A percentile compares a stretch with the other conserved stretches of the same genome.
Evolutionary conservation across 352 stramenopile species (phyloP).

Genomic region (Phytophthora hibernalis): DNA sequence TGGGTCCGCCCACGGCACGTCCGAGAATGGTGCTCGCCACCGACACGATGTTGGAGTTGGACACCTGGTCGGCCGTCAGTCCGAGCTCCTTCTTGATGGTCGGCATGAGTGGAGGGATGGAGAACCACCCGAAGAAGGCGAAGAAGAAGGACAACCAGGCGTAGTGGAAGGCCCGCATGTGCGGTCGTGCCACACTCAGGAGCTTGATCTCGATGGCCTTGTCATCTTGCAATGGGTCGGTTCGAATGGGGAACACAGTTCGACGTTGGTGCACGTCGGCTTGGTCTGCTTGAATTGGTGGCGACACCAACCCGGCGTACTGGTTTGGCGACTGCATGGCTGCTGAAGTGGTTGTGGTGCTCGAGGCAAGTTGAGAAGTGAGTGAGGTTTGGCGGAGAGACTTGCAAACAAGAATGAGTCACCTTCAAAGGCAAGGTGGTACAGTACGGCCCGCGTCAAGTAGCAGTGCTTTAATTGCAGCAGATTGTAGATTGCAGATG

Average conservation of each 20-base stretch:
- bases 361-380: slow-evolving; percentile 36
- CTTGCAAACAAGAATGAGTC: slow-evolving; percentile 8
- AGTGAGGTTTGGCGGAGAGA: slow-evolving; percentile 16
- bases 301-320: slow-evolving; percentile 26
- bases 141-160: slow-evolving; percentile 95
- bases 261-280: slow-evolving; percentile 53
- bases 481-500: too few species aligned
- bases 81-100: slow-evolving; percentile 90
- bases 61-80: slow-evolving; percentile 88
- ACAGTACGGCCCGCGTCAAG: background rate
- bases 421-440: slow-evolving; percentile 11
- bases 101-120: slow-evolving; percentile 92
- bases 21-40: slow-evolving; percentile 92
- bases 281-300: slow-evolving; percentile 37
- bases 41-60: slow-evolving; percentile 91
- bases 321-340: slow-evolving; percentile 23
- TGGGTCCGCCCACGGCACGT: slow-evolving; percentile 88
- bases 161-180: slow-evolving; percentile 95
- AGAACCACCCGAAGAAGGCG: slow-evolving; percentile 96
- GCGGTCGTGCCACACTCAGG: slow-evolving; percentile 54
- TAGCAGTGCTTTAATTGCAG: background rate
- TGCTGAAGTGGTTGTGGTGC: slow-evolving; percentile 1
- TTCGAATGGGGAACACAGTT: slow-evolving; percentile 45
- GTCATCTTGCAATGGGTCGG: slow-evolving; percentile 45
- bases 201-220: slow-evolving; percentile 44